Evolutionary conservation across 2,329 filamentous ascomycete genomes (phyloP), one percentile per base, ranked within the genome.

Genomic region (Periconia macrospinosa): DNA sequence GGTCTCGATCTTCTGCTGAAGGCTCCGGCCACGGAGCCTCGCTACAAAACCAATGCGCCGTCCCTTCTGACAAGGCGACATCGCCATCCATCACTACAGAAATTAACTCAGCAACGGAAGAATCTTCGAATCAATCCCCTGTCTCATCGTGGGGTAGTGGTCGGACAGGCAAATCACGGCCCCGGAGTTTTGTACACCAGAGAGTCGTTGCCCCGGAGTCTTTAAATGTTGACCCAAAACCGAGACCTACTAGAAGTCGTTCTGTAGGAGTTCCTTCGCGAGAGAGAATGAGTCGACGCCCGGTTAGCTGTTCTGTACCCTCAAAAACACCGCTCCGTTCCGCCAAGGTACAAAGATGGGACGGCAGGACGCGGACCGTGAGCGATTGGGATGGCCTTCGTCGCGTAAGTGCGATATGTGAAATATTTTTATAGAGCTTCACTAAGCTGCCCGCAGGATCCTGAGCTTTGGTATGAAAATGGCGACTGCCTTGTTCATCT

Each of bases 401-500:
- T 57, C 75, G 71, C 54, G 79, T 80, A 68, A 60, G 73, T 65
- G 7, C n/a, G 41, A 15, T 18, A 15, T 20, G n/a, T 17, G 15
- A 23, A 5, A 27, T 43, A 11, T 27, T 43, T 44, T 35, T 41
- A 17, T 19, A 17, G n/a, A 40, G 44, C 50, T 30, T 37, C 47
- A 30, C 55, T 58, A 49, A 61, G 48, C 43, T 33, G 11, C 15
- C 11, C 9, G 13, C 54, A 92, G 89, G 89, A 92, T 61, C 78
- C 83, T 2, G 89, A 91, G 59, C 77, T 93, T 2, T 92, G 86
- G 86, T 79, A 81, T 55, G 77, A 81, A 11, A 75, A 86, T 57
- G 89, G 86, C 14, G 85, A 91, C 66, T 92, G 89, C 62, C 78
- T 85, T 15, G 80, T 92, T 1, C 81, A 92, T 70, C 77, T 92